phyloP scores from a whole-genome alignment of 108 stramenopile species.

The Skeletonema tropicum region DNA sequence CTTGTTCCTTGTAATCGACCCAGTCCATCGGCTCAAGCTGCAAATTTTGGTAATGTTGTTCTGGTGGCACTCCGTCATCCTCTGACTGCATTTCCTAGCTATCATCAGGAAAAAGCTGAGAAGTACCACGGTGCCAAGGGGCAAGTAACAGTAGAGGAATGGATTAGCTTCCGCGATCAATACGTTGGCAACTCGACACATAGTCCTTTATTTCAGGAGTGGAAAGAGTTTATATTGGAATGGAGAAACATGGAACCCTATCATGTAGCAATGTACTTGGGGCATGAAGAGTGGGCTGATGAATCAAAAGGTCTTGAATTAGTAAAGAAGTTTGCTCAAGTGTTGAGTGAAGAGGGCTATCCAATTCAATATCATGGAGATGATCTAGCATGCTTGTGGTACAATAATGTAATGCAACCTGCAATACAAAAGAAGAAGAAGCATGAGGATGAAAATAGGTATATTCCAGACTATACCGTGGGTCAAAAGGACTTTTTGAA shows the following conservation, averaged over 20 bases:
- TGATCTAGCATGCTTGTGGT: constrained; percentile 59
- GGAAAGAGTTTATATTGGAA: constrained; percentile 49
- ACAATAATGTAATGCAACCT: constrained; percentile 22
- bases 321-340: constrained; percentile 33
- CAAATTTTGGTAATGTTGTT: constrained; percentile 32
- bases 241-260: constrained; percentile 58
- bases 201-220: constrained; percentile 34
- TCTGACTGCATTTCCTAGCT: constrained; percentile 60
- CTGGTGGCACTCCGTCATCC: constrained; percentile 54
- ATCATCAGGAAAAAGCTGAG: constrained; percentile 54
- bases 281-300: constrained; percentile 54
- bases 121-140: constrained; percentile 52
- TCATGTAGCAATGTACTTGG: constrained; percentile 48
- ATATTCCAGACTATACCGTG: constrained; percentile 45
- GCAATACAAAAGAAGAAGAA: constrained; percentile 37
- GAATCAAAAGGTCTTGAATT: constrained; percentile 31
- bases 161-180: constrained; percentile 57
- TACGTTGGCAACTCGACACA: constrained; percentile 26
- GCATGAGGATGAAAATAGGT: constrained; percentile 39
- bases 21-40: constrained; percentile 26
- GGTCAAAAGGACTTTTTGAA: constrained; percentile 46
- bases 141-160: constrained; percentile 47
- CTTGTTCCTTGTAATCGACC: constrained; percentile 29
- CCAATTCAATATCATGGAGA: constrained; percentile 36
- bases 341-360: constrained; percentile 51